Evolutionary conservation across 352 stramenopile genomes (phyloP), one percentile per base, ranked within the genome.

Genomic region (Halophytophthora polymorphica): DNA sequence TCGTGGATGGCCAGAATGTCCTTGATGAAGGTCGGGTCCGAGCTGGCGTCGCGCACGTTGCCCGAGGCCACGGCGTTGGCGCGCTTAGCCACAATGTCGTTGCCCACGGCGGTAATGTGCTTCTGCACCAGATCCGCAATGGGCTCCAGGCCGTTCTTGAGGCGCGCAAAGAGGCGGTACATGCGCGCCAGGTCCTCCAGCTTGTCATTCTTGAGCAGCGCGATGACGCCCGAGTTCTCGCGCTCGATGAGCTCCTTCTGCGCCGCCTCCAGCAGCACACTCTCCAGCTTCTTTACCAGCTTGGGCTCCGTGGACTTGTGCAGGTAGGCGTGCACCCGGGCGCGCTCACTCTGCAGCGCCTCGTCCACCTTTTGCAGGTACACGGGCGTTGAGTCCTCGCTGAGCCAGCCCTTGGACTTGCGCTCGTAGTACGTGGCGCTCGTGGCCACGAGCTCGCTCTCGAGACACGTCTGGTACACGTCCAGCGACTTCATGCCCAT

Each of bases 401-500:
- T 87, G 56, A 99, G 97, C 97, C 97, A 99, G 25, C 96, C 85
- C 66, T 98, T 93, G 7, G 93, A 93, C 71, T 99, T 99, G 50
- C 87, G 83, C 38, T 86, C 88, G 61, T 99, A 99, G 79, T 98
- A 99, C 40, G 71, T 74, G 15, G 69, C 82, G n/a, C 96, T 99
- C 22, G 83, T 86, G 19, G 83, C 63, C 12, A 99, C 83, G 21
- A 99, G 77, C 8, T 97, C 83, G 45, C 76, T 69, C 69, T 99
- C 97, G 25, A 99, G 84, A 64, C 98, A 90, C 33, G 64, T 77
- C 22, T 91, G 92, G 76, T 99, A 99, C n/a, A 97, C 88, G 44
- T 99, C 93, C 3, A 99, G 79, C 6, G 72, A 90, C 52, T 91
- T 93, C 91, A 96, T 97, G 50, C 96, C 97, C 95, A 99, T 99